Percentiles rank a stretch among this genome's conserved stretches.
Evolutionary conservation across 179 eudicot genomes (phyloP).

Genomic region (Patellifolia procumbens): DNA sequence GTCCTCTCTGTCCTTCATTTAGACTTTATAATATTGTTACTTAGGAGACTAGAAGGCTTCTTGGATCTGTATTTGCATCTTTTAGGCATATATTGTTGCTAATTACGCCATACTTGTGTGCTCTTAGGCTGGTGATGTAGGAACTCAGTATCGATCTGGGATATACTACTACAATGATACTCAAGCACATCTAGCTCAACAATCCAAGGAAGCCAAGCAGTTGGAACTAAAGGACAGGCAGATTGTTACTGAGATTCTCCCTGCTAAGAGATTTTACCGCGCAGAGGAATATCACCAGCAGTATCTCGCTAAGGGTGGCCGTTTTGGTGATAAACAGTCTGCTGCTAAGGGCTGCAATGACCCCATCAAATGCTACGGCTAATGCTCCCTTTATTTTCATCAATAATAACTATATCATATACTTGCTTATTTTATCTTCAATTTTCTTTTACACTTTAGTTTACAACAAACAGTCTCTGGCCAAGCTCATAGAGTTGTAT

Average conservation of each 20-base stretch:
- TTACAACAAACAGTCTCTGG: background rate
- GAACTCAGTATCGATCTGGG: slow-evolving; percentile 88
- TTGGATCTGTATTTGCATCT: background rate
- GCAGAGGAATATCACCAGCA: slow-evolving; percentile 98
- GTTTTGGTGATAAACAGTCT: slow-evolving; percentile 59
- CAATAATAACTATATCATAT: background rate
- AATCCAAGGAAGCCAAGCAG: slow-evolving; percentile 72
- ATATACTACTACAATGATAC: slow-evolving; percentile 76
- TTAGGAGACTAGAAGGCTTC: background rate
- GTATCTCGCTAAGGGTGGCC: slow-evolving; percentile 81
- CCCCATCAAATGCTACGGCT: slow-evolving; percentile 88
- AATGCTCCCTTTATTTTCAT: slow-evolving; percentile 7
- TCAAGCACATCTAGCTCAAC: slow-evolving; percentile 63
- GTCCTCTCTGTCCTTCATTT: background rate
- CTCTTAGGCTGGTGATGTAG: slow-evolving; percentile 73
- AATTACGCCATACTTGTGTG: slow-evolving; percentile 16
- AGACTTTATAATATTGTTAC: background rate
- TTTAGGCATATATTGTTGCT: slow-evolving; percentile 1
- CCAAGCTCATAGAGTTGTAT: background rate
- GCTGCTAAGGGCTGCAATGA: slow-evolving; percentile 90
- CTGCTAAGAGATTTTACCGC: slow-evolving; percentile 77
- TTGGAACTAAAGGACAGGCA: slow-evolving; percentile 41
- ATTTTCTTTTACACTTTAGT: background rate
- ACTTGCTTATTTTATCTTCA: background rate
- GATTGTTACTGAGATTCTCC: slow-evolving; percentile 81